phyloP scores from a whole-genome alignment of 1,284 basidiomycete genomes.

The Meira miltonrushii region DNA sequence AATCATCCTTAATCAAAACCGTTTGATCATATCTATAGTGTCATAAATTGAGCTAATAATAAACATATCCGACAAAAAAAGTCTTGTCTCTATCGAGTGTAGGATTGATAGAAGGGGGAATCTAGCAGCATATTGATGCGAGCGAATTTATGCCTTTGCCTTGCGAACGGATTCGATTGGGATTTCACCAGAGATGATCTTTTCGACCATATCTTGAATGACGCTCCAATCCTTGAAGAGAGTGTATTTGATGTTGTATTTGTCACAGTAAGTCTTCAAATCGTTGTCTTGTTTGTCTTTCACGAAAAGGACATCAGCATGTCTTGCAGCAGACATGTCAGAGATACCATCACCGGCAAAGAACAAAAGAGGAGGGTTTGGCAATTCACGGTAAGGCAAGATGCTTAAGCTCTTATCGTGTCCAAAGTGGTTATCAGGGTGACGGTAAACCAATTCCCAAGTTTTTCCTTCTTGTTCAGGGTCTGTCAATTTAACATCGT shows the following conservation, averaged over 20 bases:
- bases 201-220: slow-evolving; percentile 42
- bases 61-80: too few relatives aligned
- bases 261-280: slow-evolving; percentile 45
- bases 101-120: too few relatives aligned
- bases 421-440: slow-evolving; percentile 50
- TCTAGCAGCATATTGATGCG: too few relatives aligned
- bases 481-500: slow-evolving; percentile 51
- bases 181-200: slow-evolving; percentile 32
- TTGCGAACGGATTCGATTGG: slow-evolving; percentile 19
- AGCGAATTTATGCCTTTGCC: slow-evolving; percentile 3
- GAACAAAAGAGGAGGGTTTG: slow-evolving; percentile 44
- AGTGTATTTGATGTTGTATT: slow-evolving; percentile 45
- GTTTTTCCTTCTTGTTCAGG: slow-evolving; percentile 43
- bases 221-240: slow-evolving; percentile 50
- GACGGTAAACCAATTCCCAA: slow-evolving; percentile 50
- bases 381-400: slow-evolving; percentile 46
- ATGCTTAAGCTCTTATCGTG: slow-evolving; percentile 51
- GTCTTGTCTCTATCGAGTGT: too few relatives aligned
- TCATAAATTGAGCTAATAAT: too few relatives aligned
- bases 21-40: too few relatives aligned
- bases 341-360: slow-evolving; percentile 52
- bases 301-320: slow-evolving; percentile 51
- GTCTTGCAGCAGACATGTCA: slow-evolving; percentile 51
- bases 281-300: slow-evolving; percentile 52
- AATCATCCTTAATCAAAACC: too few relatives aligned